Conservation (phyloP, 441 rosid genomes). For the Biscutella laevigata region DNA sequence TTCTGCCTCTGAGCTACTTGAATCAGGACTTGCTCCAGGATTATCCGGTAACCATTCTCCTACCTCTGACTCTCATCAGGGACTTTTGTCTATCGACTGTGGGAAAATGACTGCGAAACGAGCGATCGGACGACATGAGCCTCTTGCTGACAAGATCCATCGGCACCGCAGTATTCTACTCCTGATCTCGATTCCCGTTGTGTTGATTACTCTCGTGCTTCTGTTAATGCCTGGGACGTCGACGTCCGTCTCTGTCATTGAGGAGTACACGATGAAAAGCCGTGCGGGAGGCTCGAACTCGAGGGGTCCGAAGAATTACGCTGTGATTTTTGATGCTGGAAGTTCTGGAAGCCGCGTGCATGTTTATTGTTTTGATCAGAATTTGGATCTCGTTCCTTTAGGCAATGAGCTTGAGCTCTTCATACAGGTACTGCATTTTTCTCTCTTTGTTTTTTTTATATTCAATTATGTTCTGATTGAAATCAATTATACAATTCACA, state of each 20-base stretch:
- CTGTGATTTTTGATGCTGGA: constrained; percentile 89
- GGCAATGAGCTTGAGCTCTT: constrained; percentile 88
- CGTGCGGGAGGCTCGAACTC: constrained; percentile 36
- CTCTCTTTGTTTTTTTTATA: too few relatives aligned
- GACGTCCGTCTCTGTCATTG: constrained; percentile 30
- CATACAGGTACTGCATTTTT: constrained; percentile 43
- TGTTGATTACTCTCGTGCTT: constrained; percentile 51
- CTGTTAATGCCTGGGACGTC: constrained; percentile 54
- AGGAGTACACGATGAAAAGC: constrained; percentile 29
- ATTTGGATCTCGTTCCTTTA: constrained; percentile 80
- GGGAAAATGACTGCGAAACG: constrained; percentile 57
- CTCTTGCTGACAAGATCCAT: constrained; percentile 69
- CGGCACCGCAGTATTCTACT: constrained; percentile 51
- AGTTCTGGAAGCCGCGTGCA: constrained; percentile 98
- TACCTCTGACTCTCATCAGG: constrained; percentile 25
- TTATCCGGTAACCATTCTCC: constrained; percentile 29
- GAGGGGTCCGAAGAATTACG: constrained; percentile 41
- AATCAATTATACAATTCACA: background rate
- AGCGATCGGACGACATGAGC: constrained; percentile 41
- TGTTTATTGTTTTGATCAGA: constrained; percentile 76
- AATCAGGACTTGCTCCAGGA: constrained; percentile 32
- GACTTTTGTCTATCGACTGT: constrained; percentile 20
- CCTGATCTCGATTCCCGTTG: constrained; percentile 54
- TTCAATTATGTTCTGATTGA: too few relatives aligned
- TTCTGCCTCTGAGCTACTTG: constrained; percentile 73